Base-by-base conservation (phyloP, 177 flowering plant genomes). In the Vitis hybrid region DNA sequence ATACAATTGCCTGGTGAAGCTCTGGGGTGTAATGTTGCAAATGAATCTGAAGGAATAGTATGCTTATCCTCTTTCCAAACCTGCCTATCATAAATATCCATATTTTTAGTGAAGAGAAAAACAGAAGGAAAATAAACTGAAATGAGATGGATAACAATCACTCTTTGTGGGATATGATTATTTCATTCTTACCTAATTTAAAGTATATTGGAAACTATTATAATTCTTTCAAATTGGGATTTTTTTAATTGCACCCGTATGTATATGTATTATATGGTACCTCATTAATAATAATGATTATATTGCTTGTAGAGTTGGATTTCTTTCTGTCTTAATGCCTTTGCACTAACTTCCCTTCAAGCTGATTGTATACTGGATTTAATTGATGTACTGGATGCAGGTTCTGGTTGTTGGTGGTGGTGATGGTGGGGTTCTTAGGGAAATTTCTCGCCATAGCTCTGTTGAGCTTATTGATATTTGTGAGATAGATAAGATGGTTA, bases 341-440 rank as follows among this genome's bases (percentile, higher is more conserved):
- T 28, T 28, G 31, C 4, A 28, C 31, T 28, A 28, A 28, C 31
- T 28, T 28, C 31, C 31, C 31, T 28, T 28, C 31, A 28, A 28
- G 31, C 31, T 19, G 18, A n/a, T 53, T 7, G 31, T 28, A 59
- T 53, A 15, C 20, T 64, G 2, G 28, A 52, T 73, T 33, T 65
- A 4, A 47, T 8, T 64, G 17, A 66, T 52, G 53, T 69, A 38
- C 22, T 47, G 52, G 66, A 59, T 85, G 81, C 87, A 95, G 99
- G 97, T 93, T 79, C 82, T 95, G 74, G 98, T 94, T 81, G 97
- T 95, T 64, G 99, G 99, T 75, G 99, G 99, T 68, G 99, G 99
- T 76, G 99, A 95, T 87, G 99, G 99, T 71, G 99, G 98, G 17
- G 99, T 95, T 69, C 88, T 95, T 4, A 82, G 98, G 66, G 99